Percentiles rank a stretch among this genome's conserved stretches.
phyloP scores from a whole-genome alignment of 2,329 filamentous ascomycete species.

The Conoideocrella luteorostrata region DNA sequence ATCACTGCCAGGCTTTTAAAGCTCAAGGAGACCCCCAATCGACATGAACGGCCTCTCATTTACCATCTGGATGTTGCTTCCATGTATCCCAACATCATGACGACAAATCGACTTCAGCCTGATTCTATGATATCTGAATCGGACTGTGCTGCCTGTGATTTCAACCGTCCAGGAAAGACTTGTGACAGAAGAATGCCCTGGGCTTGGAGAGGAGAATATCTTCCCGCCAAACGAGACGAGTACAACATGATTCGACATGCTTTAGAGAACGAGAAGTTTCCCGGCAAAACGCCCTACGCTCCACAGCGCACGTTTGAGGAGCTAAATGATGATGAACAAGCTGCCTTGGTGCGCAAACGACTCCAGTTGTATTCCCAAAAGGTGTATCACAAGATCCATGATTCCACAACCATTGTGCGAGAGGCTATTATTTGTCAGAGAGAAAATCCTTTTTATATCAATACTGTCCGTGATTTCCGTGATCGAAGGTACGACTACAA shows the following conservation, averaged over 20 bases:
- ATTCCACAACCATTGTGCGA: conserved; percentile 82
- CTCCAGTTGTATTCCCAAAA: conserved; percentile 93
- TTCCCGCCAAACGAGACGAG: conserved; percentile 92
- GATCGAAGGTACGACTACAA: conserved; percentile 98
- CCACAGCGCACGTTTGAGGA: conserved; percentile 74
- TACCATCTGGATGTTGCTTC: conserved; percentile 98
- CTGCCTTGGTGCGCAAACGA: conserved; percentile 72
- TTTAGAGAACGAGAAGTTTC: conserved; percentile 87
- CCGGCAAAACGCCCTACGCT: conserved; percentile 66
- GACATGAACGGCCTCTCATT: conserved; percentile 80
- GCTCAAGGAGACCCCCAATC: conserved; percentile 76
- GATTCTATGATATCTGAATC: conserved; percentile 99
- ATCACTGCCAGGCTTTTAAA: conserved; percentile 65
- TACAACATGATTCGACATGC: conserved; percentile 98
- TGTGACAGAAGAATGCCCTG: conserved; percentile 92
- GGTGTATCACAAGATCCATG: conserved; percentile 98
- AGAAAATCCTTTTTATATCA: conserved; percentile 96
- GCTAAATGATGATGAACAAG: conserved; percentile 74
- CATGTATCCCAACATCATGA: conserved; percentile 99
- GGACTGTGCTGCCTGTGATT: conserved; percentile 95
- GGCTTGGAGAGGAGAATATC: conserved; percentile 96
- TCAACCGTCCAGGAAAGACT: conserved; percentile 94
- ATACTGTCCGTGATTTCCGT: conserved; percentile 92
- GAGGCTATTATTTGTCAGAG: conserved; percentile 98
- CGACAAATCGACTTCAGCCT: conserved; percentile 91